These are phyloP conservation scores for Suillus luteus DNA, from an alignment of 768 basidiomycete genomes.

Conservation along the genomic window DNA sequence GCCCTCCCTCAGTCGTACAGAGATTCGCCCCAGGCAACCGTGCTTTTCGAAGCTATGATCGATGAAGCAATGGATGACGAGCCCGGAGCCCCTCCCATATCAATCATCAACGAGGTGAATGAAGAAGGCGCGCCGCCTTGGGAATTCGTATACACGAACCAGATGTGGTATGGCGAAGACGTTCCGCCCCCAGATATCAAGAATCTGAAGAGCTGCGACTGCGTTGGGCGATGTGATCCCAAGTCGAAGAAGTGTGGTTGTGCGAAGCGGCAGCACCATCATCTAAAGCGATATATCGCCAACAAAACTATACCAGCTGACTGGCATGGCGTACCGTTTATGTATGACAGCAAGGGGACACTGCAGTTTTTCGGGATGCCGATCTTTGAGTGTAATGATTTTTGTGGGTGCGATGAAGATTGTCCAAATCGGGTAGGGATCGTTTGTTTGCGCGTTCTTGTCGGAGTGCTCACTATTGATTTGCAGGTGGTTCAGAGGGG, in stretches of 20 bases:
- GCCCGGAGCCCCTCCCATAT: conserved; percentile 66
- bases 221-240: conserved; percentile 75
- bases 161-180: conserved; percentile 70
- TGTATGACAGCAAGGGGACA: conserved; percentile 64
- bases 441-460: neutral
- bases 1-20: conserved; percentile 43
- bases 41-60: conserved; percentile 67
- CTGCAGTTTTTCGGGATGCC: conserved; percentile 56
- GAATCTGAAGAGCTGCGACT: conserved; percentile 68
- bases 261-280: conserved; percentile 53
- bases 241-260: conserved; percentile 75
- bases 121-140: conserved; percentile 71
- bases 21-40: conserved; percentile 44
- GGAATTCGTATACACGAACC: conserved; percentile 88
- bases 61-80: conserved; percentile 66
- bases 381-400: conserved; percentile 84
- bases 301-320: conserved; percentile 29
- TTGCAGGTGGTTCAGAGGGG: conserved; percentile 82
- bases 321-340: conserved; percentile 54
- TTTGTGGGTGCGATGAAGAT: conserved; percentile 78
- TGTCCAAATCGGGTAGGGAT: conserved; percentile 76
- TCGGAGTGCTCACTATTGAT: neutral
- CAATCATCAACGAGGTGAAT: conserved; percentile 66
- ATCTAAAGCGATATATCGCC: conserved; percentile 27
- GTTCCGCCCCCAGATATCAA: conserved; percentile 67